These are phyloP conservation scores for Phylloporus sp. DNA, from an alignment of 768 basidiomycete genomes.

Conservation along the genomic window DNA sequence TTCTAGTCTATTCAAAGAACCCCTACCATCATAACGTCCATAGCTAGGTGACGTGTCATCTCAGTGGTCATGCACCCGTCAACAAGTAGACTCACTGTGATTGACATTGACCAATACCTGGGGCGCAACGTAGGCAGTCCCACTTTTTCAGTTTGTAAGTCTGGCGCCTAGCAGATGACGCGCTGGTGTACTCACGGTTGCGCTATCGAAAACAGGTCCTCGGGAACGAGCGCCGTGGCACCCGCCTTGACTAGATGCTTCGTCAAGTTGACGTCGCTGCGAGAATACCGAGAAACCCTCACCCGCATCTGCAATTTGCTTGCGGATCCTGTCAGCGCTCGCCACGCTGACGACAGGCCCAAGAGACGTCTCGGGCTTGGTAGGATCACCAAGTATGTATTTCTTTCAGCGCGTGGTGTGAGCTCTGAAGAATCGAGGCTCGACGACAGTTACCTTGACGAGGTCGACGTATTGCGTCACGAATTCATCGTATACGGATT, in stretches of 20 bases:
- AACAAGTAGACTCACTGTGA: constrained; percentile 56
- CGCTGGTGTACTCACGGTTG: constrained; percentile 46
- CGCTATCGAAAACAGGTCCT: constrained; percentile 61
- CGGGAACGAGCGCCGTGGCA: constrained; percentile 70
- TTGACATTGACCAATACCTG: constrained; percentile 87
- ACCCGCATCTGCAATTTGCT: constrained; percentile 85
- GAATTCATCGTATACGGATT: constrained; percentile 74
- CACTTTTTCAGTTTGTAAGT: constrained; percentile 38
- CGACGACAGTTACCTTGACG: constrained; percentile 49
- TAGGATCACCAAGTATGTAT: constrained; percentile 88
- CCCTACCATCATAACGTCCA: constrained; percentile 87
- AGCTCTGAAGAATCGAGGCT: neutral
- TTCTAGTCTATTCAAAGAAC: neutral
- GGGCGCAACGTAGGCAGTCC: constrained; percentile 83
- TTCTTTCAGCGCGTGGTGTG: constrained; percentile 35
- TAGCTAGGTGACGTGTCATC: constrained; percentile 41
- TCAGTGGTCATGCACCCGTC: constrained; percentile 2
- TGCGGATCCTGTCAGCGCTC: constrained; percentile 78
- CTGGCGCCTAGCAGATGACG: neutral
- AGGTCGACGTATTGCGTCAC: constrained; percentile 66
- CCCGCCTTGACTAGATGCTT: constrained; percentile 58
- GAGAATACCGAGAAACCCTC: constrained; percentile 15
- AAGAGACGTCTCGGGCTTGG: constrained; percentile 63
- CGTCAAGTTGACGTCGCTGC: neutral
- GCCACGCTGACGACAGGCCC: constrained; percentile 91